These are phyloP conservation scores for Citrus maxima DNA, from an alignment of 345 rosid genomes.

Conservation along the genomic window DNA sequence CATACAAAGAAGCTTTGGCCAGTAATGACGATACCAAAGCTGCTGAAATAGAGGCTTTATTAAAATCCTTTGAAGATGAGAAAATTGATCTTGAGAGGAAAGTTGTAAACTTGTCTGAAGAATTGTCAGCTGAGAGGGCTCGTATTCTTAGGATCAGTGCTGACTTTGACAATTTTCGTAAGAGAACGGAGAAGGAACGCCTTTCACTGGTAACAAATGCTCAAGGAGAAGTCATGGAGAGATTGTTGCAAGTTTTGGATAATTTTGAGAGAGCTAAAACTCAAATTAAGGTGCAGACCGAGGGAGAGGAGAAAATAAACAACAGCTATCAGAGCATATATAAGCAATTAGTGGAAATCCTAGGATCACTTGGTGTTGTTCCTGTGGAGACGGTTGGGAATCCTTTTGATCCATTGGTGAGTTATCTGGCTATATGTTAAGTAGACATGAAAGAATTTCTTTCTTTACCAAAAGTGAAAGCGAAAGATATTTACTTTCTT, in stretches of 20 bases:
- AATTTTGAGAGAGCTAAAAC: conserved; percentile 94
- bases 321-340: conserved; percentile 92
- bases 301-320: conserved; percentile 87
- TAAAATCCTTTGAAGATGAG: conserved; percentile 70
- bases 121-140: conserved; percentile 62
- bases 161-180: conserved; percentile 95
- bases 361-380: conserved; percentile 71
- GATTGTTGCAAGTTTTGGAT: conserved; percentile 72
- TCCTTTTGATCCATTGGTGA: conserved; percentile 93
- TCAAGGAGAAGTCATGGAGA: conserved; percentile 93
- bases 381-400: conserved; percentile 80
- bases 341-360: conserved; percentile 83
- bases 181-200: conserved; percentile 88
- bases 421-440: conserved; percentile 29
- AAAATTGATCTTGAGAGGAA: conserved; percentile 52
- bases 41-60: conserved; percentile 64
- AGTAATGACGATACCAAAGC: conserved; percentile 51
- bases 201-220: conserved; percentile 77
- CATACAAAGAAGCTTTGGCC: conserved; percentile 69
- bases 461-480: background rate
- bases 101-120: conserved; percentile 56
- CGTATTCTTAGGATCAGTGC: conserved; percentile 84
- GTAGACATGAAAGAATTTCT: background rate
- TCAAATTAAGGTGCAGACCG: conserved; percentile 78
- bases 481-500: background rate